Percentiles rank a stretch among this genome's conserved stretches.
Evolutionary conservation across 1,284 basidiomycete species (phyloP).

Genomic region (Pseudozyma pruni): DNA sequence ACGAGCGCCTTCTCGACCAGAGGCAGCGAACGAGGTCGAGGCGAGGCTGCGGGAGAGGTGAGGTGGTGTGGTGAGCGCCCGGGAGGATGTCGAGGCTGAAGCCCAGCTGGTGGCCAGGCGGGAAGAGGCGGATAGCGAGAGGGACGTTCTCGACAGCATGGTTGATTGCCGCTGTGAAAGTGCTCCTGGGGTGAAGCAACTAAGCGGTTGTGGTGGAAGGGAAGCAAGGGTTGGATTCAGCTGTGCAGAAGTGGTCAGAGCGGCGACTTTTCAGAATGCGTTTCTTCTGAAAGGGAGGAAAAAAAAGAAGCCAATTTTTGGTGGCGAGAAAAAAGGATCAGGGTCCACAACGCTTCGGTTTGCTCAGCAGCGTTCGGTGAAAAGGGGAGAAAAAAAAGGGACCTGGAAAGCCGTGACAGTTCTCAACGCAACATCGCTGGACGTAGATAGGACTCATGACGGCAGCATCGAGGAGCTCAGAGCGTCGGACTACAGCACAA

Average conservation of each 20-base stretch:
- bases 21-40: constrained; percentile 5
- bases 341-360: too few species aligned
- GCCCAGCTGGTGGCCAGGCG: constrained; percentile 12
- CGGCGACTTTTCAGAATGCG: constrained; percentile 1
- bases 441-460: too few species aligned
- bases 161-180: too few species aligned
- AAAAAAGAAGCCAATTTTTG: background rate
- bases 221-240: too few species aligned
- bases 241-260: too few species aligned
- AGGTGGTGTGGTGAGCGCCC: constrained; percentile 2
- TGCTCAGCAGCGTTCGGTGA: too few species aligned
- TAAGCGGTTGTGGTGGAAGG: background rate
- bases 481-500: too few species aligned
- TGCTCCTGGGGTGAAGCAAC: too few species aligned
- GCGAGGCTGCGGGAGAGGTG: constrained; percentile 9
- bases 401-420: background rate
- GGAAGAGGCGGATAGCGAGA: constrained; percentile 17
- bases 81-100: background rate
- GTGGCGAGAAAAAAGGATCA: too few species aligned
- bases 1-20: constrained; percentile 6
- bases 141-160: constrained; percentile 31
- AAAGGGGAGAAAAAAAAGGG: too few species aligned
- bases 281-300: constrained; percentile 13
- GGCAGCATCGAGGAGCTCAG: too few species aligned
- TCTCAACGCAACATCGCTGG: too few species aligned